Conservation (phyloP, 78 protist genomes). For the Planoprotostelium fungivorum region DNA sequence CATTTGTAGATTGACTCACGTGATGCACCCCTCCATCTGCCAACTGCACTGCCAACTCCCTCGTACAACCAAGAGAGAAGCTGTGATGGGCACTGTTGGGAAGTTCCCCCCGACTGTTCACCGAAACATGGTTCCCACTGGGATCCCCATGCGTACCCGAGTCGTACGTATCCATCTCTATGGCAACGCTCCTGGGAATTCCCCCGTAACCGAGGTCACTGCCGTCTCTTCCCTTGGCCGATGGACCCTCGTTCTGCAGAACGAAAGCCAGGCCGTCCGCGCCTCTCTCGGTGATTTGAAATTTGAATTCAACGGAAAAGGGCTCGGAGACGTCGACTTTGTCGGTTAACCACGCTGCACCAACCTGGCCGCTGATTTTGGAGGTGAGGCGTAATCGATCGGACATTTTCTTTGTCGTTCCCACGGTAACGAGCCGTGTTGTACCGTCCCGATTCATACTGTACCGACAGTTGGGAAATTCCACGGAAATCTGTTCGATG, state of each 20-base stretch:
- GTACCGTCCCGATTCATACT: not conserved
- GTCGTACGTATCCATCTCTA: slow-evolving; percentile 51
- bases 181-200: slow-evolving; percentile 46
- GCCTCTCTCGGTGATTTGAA: slow-evolving; percentile 23
- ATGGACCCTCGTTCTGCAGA: slow-evolving; percentile 27
- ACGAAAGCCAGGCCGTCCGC: slow-evolving; percentile 74
- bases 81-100: slow-evolving; percentile 35
- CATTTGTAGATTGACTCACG: not conserved
- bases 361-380: slow-evolving; percentile 25
- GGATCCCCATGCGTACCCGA: slow-evolving; percentile 30
- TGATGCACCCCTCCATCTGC: not conserved
- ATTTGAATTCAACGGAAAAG: slow-evolving; percentile 16
- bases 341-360: slow-evolving; percentile 55
- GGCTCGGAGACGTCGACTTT: slow-evolving; percentile 5
- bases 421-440: not conserved
- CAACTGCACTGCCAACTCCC: not conserved
- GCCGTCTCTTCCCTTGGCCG: slow-evolving; percentile 35
- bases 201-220: slow-evolving; percentile 56
- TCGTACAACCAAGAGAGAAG: slow-evolving; percentile 16
- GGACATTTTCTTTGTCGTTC: not conserved
- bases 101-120: slow-evolving; percentile 5
- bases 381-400: slow-evolving; percentile 27
- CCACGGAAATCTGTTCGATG: not conserved
- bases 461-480: not conserved
- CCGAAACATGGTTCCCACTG: slow-evolving; percentile 39